Percentiles rank a stretch among this genome's conserved stretches.
These are phyloP conservation scores for Gossypium longicalyx DNA, from an alignment of 345 rosid genomes.

Conservation along the genomic window DNA sequence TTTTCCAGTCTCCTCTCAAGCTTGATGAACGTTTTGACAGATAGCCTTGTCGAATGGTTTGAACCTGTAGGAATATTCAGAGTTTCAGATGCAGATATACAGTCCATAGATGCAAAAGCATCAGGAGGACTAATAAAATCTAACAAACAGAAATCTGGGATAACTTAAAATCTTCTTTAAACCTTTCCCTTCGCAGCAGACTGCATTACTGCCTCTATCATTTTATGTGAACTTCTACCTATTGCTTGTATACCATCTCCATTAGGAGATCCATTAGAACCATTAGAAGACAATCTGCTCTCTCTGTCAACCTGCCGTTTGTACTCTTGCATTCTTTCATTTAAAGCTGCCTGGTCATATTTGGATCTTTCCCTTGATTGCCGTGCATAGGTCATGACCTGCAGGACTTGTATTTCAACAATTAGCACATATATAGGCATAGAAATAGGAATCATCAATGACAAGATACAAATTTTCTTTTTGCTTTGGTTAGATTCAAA, in stretches of 20 bases:
- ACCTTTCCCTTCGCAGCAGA: conserved; percentile 99
- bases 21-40: conserved; percentile 94
- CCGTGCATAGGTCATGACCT: conserved; percentile 96
- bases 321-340: conserved; percentile 95
- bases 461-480: background rate
- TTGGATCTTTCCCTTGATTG: conserved; percentile 97
- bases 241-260: conserved; percentile 94
- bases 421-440: conserved; percentile 4
- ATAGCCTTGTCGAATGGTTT: conserved; percentile 97
- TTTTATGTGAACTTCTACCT: conserved; percentile 96
- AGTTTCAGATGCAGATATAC: conserved; percentile 12
- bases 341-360: conserved; percentile 91
- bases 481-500: background rate
- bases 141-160: conserved; percentile 12
- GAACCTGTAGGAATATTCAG: conserved; percentile 51
- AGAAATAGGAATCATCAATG: background rate
- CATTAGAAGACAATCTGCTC: conserved; percentile 75
- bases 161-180: conserved; percentile 15
- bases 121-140: background rate
- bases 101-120: conserved; percentile 5
- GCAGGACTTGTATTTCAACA: conserved; percentile 16
- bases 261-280: conserved; percentile 90
- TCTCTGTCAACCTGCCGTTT: conserved; percentile 95
- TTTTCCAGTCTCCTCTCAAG: conserved; percentile 99
- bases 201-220: conserved; percentile 99